Conservation (phyloP, 768 basidiomycete genomes). For the Hygrophorus russula region DNA sequence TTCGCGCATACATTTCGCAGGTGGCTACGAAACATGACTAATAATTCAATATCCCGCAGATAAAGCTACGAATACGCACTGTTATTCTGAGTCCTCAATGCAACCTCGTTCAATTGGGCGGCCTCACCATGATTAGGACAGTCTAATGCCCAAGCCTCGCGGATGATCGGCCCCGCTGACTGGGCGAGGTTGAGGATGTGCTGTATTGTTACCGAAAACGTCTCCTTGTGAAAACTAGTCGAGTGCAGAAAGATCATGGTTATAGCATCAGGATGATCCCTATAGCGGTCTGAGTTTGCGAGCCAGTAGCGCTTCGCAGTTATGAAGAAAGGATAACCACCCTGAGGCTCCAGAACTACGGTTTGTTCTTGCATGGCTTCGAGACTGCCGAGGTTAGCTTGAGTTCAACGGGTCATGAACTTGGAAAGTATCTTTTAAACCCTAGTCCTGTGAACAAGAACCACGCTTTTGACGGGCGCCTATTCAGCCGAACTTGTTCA, state of each 20-base stretch:
- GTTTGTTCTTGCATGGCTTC: constrained; percentile 8
- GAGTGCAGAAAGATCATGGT: constrained; percentile 57
- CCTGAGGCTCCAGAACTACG: constrained; percentile 25
- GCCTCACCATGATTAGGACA: constrained; percentile 67
- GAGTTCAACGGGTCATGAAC: too few relatives aligned
- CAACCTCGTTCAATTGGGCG: constrained; percentile 37
- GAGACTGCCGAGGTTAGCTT: too few relatives aligned
- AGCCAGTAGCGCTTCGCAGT: constrained; percentile 50
- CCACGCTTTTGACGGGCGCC: too few relatives aligned
- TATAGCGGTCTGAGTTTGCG: constrained; percentile 24
- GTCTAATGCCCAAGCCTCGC: constrained; percentile 59
- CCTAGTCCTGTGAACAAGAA: too few relatives aligned
- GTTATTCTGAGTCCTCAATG: constrained; percentile 32
- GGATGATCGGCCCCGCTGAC: constrained; percentile 21
- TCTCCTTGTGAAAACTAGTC: constrained; percentile 68
- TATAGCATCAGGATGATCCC: constrained; percentile 28
- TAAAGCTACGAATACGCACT: constrained; percentile 30
- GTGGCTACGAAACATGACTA: constrained; percentile 30
- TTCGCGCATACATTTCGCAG: constrained; percentile 52
- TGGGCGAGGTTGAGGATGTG: constrained; percentile 29
- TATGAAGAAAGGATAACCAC: constrained; percentile 35
- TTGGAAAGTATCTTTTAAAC: too few relatives aligned
- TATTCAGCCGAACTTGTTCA: too few relatives aligned
- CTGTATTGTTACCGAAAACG: constrained; percentile 52
- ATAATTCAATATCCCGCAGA: constrained; percentile 3